phyloP scores from a whole-genome alignment of 2,329 filamentous ascomycete genomes.

The Aureobasidium pullulans region DNA sequence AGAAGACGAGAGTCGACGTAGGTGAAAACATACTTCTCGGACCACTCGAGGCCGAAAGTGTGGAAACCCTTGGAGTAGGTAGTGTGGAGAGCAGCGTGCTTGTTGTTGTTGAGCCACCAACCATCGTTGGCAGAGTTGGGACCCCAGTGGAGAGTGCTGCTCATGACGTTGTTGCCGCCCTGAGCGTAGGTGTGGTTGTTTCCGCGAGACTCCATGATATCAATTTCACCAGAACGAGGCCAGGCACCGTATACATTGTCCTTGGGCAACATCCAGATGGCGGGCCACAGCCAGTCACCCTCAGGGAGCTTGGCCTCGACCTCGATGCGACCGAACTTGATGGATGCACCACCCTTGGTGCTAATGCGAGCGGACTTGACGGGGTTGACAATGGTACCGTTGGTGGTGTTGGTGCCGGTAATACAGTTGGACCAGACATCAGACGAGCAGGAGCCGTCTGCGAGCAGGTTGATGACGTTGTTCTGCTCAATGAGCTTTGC shows the following conservation, averaged over 20 bases:
- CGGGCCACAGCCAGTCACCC: conserved; percentile 85
- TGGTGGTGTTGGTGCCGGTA: conserved; percentile 66
- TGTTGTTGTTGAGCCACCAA: conserved; percentile 79
- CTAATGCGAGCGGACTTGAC: conserved; percentile 71
- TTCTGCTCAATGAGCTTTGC: conserved; percentile 57
- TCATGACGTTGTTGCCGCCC: conserved; percentile 74
- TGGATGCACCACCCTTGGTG: conserved; percentile 60
- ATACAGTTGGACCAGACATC: conserved; percentile 55
- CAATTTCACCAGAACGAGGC: conserved; percentile 77
- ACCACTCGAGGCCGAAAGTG: conserved; percentile 79
- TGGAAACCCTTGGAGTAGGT: conserved; percentile 64
- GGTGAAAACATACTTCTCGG: conserved; percentile 79
- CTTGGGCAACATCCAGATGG: conserved; percentile 83
- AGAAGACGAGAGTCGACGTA: conserved; percentile 75
- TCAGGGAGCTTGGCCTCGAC: conserved; percentile 67
- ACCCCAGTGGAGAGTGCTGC: conserved; percentile 76
- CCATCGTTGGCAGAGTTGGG: conserved; percentile 64
- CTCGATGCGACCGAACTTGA: conserved; percentile 77
- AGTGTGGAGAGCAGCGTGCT: conserved; percentile 65
- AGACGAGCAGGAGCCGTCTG: conserved; percentile 62
- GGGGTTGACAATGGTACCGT: conserved; percentile 69
- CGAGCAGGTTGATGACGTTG: conserved; percentile 59
- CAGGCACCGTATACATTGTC: conserved; percentile 65
- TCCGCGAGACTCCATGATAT: conserved; percentile 72
- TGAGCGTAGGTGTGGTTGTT: conserved; percentile 72